These are phyloP conservation scores for Chrysosphaeria jannelii DNA, from an alignment of 2,329 filamentous ascomycete species.

Conservation along the genomic window DNA sequence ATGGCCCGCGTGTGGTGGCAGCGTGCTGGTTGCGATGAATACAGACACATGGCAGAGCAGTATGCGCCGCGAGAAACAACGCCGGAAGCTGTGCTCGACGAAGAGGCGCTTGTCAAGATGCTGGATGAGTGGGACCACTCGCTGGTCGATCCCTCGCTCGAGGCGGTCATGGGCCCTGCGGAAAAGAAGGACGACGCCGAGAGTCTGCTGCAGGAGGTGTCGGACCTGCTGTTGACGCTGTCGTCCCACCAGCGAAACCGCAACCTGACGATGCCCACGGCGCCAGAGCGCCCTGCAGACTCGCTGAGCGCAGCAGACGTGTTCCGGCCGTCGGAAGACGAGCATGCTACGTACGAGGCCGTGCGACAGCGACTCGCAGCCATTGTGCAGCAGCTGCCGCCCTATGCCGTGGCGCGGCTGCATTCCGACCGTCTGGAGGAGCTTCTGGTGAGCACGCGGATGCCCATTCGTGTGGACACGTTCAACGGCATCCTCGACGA, in stretches of 20 bases:
- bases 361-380: slow-evolving; percentile 46
- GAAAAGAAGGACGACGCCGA: slow-evolving; percentile 32
- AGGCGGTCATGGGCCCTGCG: slow-evolving; percentile 17
- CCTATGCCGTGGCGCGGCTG: slow-evolving; percentile 61
- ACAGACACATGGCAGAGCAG: slow-evolving; percentile 29
- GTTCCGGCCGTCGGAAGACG: slow-evolving; percentile 27
- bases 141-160: slow-evolving; percentile 24
- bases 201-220: slow-evolving; percentile 40
- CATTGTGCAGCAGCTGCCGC: slow-evolving; percentile 46
- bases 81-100: slow-evolving; percentile 13
- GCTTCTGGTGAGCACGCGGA: slow-evolving; percentile 50
- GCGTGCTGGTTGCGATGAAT: slow-evolving; percentile 31
- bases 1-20: slow-evolving; percentile 54
- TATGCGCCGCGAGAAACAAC: slow-evolving; percentile 11
- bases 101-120: slow-evolving; percentile 19
- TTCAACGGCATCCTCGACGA: slow-evolving; percentile 61
- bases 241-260: slow-evolving; percentile 55
- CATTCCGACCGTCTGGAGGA: slow-evolving; percentile 66
- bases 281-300: slow-evolving; percentile 26
- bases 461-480: slow-evolving; percentile 41
- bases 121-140: slow-evolving; percentile 28
- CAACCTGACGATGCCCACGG: slow-evolving; percentile 35
- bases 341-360: slow-evolving; percentile 32
- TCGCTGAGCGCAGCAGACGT: slow-evolving; percentile 37
- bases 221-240: slow-evolving; percentile 45